Conservation (phyloP, 495 filamentous ascomycete genomes). For the Aspergillus ostianus region DNA sequence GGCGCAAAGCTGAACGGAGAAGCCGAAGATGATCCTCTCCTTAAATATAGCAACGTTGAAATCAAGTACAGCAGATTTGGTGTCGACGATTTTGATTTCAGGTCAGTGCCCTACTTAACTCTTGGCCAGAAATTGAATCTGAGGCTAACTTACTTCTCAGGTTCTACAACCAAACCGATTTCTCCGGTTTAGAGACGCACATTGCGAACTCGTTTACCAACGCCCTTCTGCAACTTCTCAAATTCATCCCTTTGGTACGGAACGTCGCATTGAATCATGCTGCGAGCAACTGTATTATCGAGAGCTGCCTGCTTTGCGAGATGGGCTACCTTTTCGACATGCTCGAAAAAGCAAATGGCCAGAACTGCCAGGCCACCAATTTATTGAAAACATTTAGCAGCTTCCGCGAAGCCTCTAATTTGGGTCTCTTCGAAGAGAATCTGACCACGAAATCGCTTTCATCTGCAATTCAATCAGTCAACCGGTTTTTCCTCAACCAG, state of each 20-base stretch:
- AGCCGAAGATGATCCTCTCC: slow-evolving; percentile 68
- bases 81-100: slow-evolving; percentile 97
- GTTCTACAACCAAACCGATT: slow-evolving; percentile 87
- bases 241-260: slow-evolving; percentile 82
- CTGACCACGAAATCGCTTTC: slow-evolving; percentile 65
- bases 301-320: slow-evolving; percentile 88
- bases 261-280: slow-evolving; percentile 91
- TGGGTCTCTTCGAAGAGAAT: slow-evolving; percentile 82
- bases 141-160: slow-evolving; percentile 40
- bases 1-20: slow-evolving; percentile 60
- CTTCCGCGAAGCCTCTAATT: slow-evolving; percentile 65
- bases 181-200: slow-evolving; percentile 92
- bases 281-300: slow-evolving; percentile 74
- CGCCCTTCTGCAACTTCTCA: slow-evolving; percentile 84
- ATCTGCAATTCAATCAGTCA: slow-evolving; percentile 71
- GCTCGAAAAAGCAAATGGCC: slow-evolving; percentile 90
- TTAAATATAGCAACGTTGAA: slow-evolving; percentile 85
- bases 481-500: slow-evolving; percentile 72
- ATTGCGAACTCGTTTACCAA: slow-evolving; percentile 97
- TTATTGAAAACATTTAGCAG: slow-evolving; percentile 84
- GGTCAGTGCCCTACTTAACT: slow-evolving; percentile 48
- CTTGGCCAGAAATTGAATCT: not conserved
- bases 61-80: slow-evolving; percentile 98
- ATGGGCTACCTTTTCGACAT: slow-evolving; percentile 96
- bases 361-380: slow-evolving; percentile 97